A percentile compares a stretch with the other conserved stretches of the same genome.
phyloP scores from a whole-genome alignment of 148 eudicot genomes.

The Fagopyrum esculentum region DNA sequence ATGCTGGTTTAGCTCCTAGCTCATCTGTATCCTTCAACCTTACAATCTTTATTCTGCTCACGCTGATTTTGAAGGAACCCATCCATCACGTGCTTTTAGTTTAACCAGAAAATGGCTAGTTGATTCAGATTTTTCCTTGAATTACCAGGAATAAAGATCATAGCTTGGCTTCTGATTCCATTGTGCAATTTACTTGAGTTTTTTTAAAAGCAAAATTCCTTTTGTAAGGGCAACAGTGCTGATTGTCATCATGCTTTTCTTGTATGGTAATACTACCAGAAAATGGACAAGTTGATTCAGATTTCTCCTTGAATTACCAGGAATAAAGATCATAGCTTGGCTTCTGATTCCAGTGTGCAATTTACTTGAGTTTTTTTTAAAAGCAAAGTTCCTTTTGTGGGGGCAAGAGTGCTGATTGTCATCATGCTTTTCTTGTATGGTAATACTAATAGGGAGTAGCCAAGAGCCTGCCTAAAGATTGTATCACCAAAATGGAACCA shows the following conservation, averaged over 20 bases:
- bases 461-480: conserved; percentile 61
- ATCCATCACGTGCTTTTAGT: background rate
- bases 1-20: background rate
- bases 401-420: background rate
- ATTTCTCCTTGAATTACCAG: no score
- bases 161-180: background rate
- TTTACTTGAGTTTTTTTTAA: background rate
- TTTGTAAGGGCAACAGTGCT: background rate
- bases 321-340: background rate
- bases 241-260: background rate
- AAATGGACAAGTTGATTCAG: conserved; percentile 28
- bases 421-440: conserved; percentile 6
- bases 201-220: background rate
- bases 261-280: conserved; percentile 33
- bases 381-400: background rate
- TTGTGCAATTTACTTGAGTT: background rate
- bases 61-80: background rate
- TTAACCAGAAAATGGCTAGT: background rate
- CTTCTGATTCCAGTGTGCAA: background rate
- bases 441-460: conserved; percentile 48
- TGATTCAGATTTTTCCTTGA: background rate
- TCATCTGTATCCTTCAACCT: background rate
- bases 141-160: background rate
- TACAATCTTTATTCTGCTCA: background rate
- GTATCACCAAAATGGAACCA: conserved; percentile 61